Evolutionary conservation across 2,329 filamentous ascomycete species (phyloP).

Genomic region (Chrysoporthe puriensis): DNA sequence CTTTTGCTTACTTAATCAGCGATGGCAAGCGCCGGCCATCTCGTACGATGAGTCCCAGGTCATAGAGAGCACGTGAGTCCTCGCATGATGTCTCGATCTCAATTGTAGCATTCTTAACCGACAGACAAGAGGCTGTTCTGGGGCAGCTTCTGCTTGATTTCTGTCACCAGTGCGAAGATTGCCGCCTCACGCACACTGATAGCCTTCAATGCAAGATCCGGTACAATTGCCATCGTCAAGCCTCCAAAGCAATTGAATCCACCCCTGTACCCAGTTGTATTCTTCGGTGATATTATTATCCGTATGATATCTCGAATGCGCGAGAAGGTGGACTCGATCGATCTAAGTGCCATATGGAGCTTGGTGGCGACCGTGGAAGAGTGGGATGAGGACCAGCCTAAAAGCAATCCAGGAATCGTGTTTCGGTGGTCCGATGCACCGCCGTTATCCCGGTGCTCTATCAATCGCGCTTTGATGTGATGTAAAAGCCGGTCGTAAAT

Average conservation of each 20-base stretch:
- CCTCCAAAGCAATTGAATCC: neutral
- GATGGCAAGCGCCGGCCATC: neutral
- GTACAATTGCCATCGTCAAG: neutral
- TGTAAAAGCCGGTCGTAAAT: neutral
- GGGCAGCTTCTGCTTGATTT: neutral
- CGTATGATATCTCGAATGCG: neutral
- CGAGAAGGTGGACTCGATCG: neutral
- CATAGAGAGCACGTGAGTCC: neutral
- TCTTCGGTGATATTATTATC: neutral
- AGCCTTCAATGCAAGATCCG: neutral
- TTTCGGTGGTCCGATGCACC: neutral
- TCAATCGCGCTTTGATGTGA: neutral
- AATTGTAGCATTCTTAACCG: neutral
- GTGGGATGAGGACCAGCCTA: no score
- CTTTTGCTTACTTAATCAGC: no score
- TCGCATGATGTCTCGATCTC: neutral
- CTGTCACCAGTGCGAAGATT: neutral
- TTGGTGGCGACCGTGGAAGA: neutral
- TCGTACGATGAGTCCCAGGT: neutral
- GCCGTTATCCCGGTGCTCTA: neutral
- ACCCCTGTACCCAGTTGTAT: slow-evolving; percentile 2
- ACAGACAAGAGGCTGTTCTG: no score
- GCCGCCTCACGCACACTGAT: neutral
- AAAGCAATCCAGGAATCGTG: neutral
- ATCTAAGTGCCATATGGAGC: neutral